phyloP scores from a whole-genome alignment of 176 grass and related monocot genomes.

The Cenchrus purpureus region DNA sequence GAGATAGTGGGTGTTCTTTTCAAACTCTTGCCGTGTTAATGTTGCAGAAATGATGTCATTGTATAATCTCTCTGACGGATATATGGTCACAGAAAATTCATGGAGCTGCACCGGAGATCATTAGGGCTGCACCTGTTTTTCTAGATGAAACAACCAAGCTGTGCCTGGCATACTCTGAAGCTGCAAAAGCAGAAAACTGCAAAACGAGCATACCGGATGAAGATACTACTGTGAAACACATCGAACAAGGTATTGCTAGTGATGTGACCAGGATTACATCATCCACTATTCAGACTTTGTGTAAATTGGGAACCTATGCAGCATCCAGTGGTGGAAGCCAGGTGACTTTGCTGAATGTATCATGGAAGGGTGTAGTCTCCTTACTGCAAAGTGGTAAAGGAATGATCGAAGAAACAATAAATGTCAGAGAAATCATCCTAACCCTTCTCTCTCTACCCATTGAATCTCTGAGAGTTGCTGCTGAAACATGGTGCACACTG shows the following conservation, averaged over 20 bases:
- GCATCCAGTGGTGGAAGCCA: slow-evolving; percentile 83
- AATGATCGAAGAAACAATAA: slow-evolving; percentile 58
- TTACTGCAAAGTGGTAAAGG: slow-evolving; percentile 91
- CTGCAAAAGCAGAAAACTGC: slow-evolving; percentile 45
- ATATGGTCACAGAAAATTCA: slow-evolving; percentile 66
- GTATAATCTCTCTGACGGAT: slow-evolving; percentile 43
- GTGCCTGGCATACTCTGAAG: slow-evolving; percentile 70
- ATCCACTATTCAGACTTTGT: slow-evolving; percentile 66
- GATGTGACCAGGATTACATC: slow-evolving; percentile 50
- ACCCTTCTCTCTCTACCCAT: slow-evolving; percentile 70
- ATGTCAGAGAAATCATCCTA: slow-evolving; percentile 68
- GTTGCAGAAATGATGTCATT: slow-evolving; percentile 23
- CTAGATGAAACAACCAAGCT: slow-evolving; percentile 77
- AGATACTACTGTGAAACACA: slow-evolving; percentile 40
- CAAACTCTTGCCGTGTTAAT: slow-evolving; percentile 27
- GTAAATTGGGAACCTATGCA: slow-evolving; percentile 77
- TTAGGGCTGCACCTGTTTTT: slow-evolving; percentile 66
- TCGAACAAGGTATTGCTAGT: slow-evolving; percentile 41
- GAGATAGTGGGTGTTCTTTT: slow-evolving; percentile 24
- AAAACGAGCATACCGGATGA: slow-evolving; percentile 35
- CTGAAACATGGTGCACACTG: slow-evolving; percentile 50
- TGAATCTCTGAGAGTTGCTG: slow-evolving; percentile 66
- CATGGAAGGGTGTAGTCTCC: slow-evolving; percentile 90
- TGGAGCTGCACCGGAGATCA: slow-evolving; percentile 55
- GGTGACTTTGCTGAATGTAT: slow-evolving; percentile 76